Evolutionary conservation across 2,329 filamentous ascomycete species (phyloP).

Genomic region (Bipolaris gigantea): DNA sequence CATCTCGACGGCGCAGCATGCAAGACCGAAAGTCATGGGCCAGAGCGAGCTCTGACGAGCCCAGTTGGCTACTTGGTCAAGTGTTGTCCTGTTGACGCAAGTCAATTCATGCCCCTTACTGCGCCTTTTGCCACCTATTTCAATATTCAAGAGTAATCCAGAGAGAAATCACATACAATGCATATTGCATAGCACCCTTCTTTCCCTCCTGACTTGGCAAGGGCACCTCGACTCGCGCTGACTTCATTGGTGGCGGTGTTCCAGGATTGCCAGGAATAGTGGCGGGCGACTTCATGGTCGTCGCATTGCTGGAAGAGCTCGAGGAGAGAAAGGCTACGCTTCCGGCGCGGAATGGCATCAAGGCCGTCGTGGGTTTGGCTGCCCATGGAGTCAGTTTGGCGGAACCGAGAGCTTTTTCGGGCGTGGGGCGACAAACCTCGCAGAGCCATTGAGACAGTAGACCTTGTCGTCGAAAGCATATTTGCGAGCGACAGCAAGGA

Average conservation of each 20-base stretch:
- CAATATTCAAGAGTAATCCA: background rate
- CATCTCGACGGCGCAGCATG: constrained; percentile 92
- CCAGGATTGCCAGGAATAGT: constrained; percentile 58
- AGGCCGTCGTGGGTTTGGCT: constrained; percentile 68
- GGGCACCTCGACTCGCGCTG: constrained; percentile 68
- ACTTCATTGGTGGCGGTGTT: constrained; percentile 56
- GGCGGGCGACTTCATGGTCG: constrained; percentile 56
- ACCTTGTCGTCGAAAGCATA: constrained; percentile 57
- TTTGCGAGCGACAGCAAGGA: constrained; percentile 41
- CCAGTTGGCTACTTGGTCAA: constrained; percentile 86
- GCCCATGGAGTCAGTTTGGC: constrained; percentile 35
- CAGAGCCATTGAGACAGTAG: constrained; percentile 57
- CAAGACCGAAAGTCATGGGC: constrained; percentile 88
- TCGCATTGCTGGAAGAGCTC: constrained; percentile 65
- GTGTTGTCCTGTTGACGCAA: constrained; percentile 63
- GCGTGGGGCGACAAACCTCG: constrained; percentile 50
- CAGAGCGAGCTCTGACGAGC: constrained; percentile 84
- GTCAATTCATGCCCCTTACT: constrained; percentile 19
- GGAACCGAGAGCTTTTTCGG: constrained; percentile 16
- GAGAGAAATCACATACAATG: constrained; percentile 64
- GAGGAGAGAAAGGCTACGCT: constrained; percentile 66
- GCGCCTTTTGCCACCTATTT: background rate
- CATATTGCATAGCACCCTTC: constrained; percentile 82
- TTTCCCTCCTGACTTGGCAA: constrained; percentile 77
- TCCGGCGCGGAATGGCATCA: constrained; percentile 65